Percentiles rank a stretch among this genome's conserved stretches.
Conservation (phyloP, 441 rosid genomes). For the Raphanus hybrid region DNA sequence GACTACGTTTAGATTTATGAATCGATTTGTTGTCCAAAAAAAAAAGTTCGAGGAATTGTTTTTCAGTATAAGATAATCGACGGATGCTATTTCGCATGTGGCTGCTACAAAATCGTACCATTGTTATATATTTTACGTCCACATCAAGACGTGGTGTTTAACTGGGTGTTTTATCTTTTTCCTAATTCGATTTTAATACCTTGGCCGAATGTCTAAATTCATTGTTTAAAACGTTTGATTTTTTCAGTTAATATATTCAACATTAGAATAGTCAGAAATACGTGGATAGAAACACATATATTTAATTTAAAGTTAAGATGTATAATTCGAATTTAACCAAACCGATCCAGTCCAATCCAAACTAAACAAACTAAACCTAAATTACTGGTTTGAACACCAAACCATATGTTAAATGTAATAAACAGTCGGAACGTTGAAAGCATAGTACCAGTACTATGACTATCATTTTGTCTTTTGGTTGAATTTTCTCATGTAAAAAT, state of each 20-base stretch:
- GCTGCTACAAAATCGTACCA: neutral
- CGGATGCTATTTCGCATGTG: neutral
- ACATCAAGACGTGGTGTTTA: neutral
- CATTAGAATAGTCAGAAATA: neutral
- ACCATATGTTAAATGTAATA: neutral
- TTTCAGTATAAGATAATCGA: neutral
- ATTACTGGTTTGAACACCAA: neutral
- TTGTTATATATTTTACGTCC: neutral
- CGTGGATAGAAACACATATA: neutral
- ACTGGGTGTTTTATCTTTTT: neutral
- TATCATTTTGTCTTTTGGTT: neutral
- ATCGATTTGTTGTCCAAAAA: too few species aligned
- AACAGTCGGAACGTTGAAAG: neutral
- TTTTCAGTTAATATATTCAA: neutral
- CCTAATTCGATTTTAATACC: neutral
- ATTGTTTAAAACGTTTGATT: neutral
- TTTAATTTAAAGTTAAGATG: neutral
- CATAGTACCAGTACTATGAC: neutral
- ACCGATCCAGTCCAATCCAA: neutral
- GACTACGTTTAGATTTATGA: too few species aligned
- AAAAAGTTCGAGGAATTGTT: neutral
- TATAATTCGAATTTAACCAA: neutral
- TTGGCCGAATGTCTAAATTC: neutral
- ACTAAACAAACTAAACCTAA: neutral
- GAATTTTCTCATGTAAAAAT: conserved; percentile 7